Evolutionary conservation across 2,329 filamentous ascomycete genomes (phyloP).

Genomic region (Scedosporium boydii): DNA sequence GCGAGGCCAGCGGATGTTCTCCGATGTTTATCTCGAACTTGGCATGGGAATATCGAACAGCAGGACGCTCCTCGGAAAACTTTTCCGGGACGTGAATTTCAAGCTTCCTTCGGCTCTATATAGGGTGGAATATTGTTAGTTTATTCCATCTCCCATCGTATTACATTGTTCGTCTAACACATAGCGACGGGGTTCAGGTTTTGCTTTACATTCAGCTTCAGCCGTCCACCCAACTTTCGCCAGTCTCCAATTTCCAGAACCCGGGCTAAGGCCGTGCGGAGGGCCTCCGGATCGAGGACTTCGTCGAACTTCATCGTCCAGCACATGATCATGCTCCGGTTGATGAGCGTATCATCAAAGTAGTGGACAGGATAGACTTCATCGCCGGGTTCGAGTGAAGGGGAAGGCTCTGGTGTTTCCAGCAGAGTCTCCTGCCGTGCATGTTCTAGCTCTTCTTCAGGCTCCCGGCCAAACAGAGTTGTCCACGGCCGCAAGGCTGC

Average conservation of each 20-base stretch:
- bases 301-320: background rate
- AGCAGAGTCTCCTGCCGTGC: background rate
- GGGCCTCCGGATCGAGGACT: background rate
- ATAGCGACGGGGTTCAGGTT: background rate
- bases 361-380: background rate
- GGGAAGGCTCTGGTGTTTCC: background rate
- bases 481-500: too few species aligned
- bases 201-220: background rate
- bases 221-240: background rate
- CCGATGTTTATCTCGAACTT: background rate
- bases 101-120: background rate
- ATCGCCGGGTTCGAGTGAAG: background rate
- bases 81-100: background rate
- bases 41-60: background rate
- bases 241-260: background rate
- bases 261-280: background rate
- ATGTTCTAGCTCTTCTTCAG: too few species aligned
- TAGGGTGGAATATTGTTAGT: background rate
- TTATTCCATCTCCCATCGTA: background rate
- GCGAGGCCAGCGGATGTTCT: background rate
- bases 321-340: background rate
- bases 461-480: too few species aligned
- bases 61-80: background rate
- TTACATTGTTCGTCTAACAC: background rate
- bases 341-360: constrained; percentile 1